Base-by-base conservation (phyloP, 2,329 filamentous ascomycete genomes). In the Trichoderma cornu-damae region DNA sequence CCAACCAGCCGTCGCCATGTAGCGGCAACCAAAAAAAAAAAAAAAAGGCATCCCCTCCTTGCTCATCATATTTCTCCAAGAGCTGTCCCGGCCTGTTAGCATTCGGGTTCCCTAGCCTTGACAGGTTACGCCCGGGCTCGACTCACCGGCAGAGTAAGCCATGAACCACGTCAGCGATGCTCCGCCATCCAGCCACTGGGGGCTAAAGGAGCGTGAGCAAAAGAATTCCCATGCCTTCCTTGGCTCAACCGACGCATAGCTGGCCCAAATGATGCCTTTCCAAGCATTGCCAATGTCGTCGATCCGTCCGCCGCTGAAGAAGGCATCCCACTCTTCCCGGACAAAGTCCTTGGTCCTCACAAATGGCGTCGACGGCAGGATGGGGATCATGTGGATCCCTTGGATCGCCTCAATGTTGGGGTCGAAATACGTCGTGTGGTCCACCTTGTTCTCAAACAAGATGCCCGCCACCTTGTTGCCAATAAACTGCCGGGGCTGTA, bases 391-490 rank as follows among this genome's bases (percentile, higher is more conserved):
- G 74, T 94, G 88, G 64, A 93, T 92, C 58, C 88, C 88, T 66
- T 83, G 75, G 60, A 95, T 81, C 64, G 84, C 89, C 71, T 93
- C 87, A 11, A 83, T 79, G 58, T 86, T 83, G 50, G 75, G 70
- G 44, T 90, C 89, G 66, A 96, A 96, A 73, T 90, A 96, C 1
- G 93, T 96, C 3, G 88, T 87, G 72, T 96, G 90, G 70, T 97
- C 90, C 54, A 91, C 81, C 74, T 97, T 97, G 77, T 96, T 96
- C 73, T 97, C 93, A 66, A 96, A 97, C 7, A 96, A 69, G 62
- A 86, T 86, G 5, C 83, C 83, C 2, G 79, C 78, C 35, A 80
- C 83, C 72, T 88, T 91, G 77, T 97, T 97, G 40, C 77, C 82
- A 61, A 89, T 85, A 68, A 95, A 96, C n/a, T 86, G 76, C 1